Conservation (phyloP, 768 basidiomycete species). For the Kwoniella mangroviensis region DNA sequence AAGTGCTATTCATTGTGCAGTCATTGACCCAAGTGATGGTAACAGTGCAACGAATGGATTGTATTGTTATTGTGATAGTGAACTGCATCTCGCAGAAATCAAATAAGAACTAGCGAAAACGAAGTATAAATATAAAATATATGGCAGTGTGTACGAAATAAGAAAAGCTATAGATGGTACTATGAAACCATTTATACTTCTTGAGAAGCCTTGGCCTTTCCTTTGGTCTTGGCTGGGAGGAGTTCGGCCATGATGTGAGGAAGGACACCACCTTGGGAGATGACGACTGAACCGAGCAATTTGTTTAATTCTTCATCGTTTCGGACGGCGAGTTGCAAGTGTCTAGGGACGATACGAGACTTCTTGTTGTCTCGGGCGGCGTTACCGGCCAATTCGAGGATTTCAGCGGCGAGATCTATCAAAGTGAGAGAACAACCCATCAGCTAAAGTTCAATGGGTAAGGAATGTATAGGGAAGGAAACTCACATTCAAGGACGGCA, state of each 20-base stretch:
- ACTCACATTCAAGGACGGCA: constrained; percentile 75
- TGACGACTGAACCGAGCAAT: constrained; percentile 81
- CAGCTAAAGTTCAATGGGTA: constrained; percentile 3
- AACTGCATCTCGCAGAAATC: constrained; percentile 32
- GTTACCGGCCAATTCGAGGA: constrained; percentile 85
- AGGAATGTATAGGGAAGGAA: constrained; percentile 1
- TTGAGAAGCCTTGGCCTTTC: constrained; percentile 53
- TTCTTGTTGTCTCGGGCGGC: constrained; percentile 81
- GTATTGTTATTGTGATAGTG: constrained; percentile 12
- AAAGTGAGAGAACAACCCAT: background rate
- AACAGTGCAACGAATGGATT: background rate
- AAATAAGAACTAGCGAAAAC: constrained; percentile 41
- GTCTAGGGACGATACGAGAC: constrained; percentile 91
- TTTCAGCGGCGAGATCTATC: constrained; percentile 83
- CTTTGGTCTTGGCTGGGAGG: constrained; percentile 61
- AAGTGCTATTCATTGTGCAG: background rate
- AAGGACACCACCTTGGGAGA: constrained; percentile 86
- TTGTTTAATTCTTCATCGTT: constrained; percentile 85
- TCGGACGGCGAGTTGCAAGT: constrained; percentile 88
- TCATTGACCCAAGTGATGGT: too few species aligned
- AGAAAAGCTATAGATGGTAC: background rate
- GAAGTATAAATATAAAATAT: constrained; percentile 27
- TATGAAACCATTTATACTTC: constrained; percentile 49
- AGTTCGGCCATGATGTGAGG: constrained; percentile 72
- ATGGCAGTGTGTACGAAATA: constrained; percentile 1